Evolutionary conservation across 345 rosid genomes (phyloP).

Genomic region (Brassica rapa): DNA sequence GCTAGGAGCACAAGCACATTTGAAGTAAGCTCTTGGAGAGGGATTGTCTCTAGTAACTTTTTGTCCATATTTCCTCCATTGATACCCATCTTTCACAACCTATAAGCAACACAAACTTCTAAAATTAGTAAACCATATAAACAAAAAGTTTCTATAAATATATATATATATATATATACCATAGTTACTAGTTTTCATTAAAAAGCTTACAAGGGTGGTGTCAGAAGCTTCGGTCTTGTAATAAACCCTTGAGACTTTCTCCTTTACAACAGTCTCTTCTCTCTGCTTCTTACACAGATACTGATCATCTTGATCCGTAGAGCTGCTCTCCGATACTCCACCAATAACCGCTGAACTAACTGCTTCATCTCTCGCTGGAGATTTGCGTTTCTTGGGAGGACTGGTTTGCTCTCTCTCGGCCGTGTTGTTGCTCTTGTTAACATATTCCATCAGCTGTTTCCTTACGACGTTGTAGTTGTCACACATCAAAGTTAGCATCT

Average conservation of each 20-base stretch:
- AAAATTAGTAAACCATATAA: constrained; percentile 22
- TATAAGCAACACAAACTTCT: constrained; percentile 30
- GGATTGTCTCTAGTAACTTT: constrained; percentile 98
- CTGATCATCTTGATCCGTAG: constrained; percentile 77
- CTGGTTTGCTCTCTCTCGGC: constrained; percentile 45
- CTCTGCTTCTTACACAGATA: constrained; percentile 69
- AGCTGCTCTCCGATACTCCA: constrained; percentile 82
- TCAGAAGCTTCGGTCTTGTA: constrained; percentile 73
- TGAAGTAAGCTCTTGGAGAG: constrained; percentile 97
- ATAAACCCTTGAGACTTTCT: constrained; percentile 61
- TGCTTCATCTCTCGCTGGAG: constrained; percentile 51
- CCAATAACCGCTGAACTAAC: constrained; percentile 29
- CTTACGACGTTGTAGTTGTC: constrained; percentile 73
- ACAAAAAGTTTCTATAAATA: not conserved
- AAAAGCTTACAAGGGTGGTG: constrained; percentile 69
- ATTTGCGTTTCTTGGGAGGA: constrained; percentile 76
- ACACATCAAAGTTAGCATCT: constrained; percentile 72
- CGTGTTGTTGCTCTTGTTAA: constrained; percentile 50
- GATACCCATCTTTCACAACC: constrained; percentile 98
- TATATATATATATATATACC: not conserved
- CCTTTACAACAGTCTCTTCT: constrained; percentile 69
- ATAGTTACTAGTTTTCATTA: not conserved
- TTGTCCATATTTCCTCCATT: constrained; percentile 99
- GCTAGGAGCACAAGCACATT: constrained; percentile 91
- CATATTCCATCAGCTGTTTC: constrained; percentile 60